A percentile compares a stretch with the other conserved stretches of the same genome.
phyloP scores from a whole-genome alignment of 768 basidiomycete genomes.

The Lactarius deliciosus region DNA sequence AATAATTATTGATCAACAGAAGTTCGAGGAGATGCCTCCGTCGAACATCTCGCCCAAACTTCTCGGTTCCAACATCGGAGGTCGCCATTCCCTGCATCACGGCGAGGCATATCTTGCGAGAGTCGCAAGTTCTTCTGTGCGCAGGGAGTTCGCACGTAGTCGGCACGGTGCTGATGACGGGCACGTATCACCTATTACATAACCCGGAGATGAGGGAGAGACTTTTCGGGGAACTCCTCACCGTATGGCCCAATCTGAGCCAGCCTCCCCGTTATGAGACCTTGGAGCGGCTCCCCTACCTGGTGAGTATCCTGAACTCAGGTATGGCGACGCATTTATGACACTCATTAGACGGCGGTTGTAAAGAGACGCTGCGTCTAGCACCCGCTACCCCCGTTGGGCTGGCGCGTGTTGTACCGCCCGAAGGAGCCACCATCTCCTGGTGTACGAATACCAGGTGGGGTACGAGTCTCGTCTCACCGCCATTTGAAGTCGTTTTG shows the following conservation, averaged over 20 bases:
- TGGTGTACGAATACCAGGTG: slow-evolving; percentile 10
- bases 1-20: not conserved
- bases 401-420: slow-evolving; percentile 12
- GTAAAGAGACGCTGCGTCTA: slow-evolving; percentile 16
- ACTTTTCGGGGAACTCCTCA: slow-evolving; percentile 1
- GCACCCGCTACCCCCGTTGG: slow-evolving; percentile 1
- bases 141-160: slow-evolving; percentile 5
- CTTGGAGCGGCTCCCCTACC: slow-evolving; percentile 8
- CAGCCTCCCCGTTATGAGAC: slow-evolving; percentile 7
- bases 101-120: slow-evolving; percentile 4
- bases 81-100: not conserved
- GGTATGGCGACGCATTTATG: no score
- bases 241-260: slow-evolving; percentile 1
- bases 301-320: not conserved
- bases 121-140: slow-evolving; percentile 6
- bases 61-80: not conserved
- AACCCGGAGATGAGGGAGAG: slow-evolving; percentile 3
- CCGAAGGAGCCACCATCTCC: slow-evolving; percentile 2
- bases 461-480: not conserved
- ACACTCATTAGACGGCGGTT: slow-evolving; percentile 2
- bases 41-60: not conserved
- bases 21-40: not conserved
- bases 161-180: slow-evolving; percentile 8
- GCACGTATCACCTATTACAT: slow-evolving; percentile 7
- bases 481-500: not conserved